phyloP scores from a whole-genome alignment of 495 filamentous ascomycete species.

The Neurospora hispaniola region DNA sequence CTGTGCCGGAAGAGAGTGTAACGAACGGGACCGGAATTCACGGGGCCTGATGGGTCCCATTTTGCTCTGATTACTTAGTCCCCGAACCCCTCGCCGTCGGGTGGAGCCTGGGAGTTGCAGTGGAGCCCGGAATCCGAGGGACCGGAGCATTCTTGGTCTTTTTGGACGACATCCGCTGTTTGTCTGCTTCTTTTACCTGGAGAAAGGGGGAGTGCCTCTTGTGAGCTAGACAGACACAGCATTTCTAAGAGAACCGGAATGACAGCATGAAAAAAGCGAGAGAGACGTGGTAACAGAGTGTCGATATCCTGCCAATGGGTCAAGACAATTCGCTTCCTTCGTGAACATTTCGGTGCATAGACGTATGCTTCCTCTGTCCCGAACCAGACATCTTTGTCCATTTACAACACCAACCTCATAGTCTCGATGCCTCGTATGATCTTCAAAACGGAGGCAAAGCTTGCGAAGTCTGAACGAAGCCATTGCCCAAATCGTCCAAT shows the following conservation, averaged over 20 bases:
- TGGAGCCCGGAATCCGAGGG: not conserved
- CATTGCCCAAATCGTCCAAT: not conserved
- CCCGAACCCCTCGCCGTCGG: not conserved
- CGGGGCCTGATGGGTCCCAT: not conserved
- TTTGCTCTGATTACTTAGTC: not conserved
- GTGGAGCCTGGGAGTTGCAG: not conserved
- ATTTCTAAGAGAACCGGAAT: not conserved
- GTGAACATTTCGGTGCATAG: not conserved
- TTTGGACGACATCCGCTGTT: not conserved
- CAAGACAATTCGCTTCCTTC: not conserved
- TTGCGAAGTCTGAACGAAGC: not conserved
- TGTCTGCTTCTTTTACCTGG: not conserved
- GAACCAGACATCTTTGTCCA: not conserved
- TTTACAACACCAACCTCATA: not conserved
- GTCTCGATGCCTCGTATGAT: not conserved
- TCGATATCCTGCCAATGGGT: not conserved
- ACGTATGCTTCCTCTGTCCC: not conserved
- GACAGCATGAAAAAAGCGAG: not conserved
- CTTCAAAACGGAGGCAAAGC: not conserved
- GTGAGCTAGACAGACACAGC: not conserved
- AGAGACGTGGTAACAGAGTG: not conserved
- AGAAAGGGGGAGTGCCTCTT: not conserved
- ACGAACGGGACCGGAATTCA: not conserved
- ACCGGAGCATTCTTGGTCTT: not conserved
- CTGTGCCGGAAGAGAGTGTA: too few relatives aligned